Evolutionary conservation across 1,284 basidiomycete species (phyloP).

Genomic region (Athelia psychrophila): DNA sequence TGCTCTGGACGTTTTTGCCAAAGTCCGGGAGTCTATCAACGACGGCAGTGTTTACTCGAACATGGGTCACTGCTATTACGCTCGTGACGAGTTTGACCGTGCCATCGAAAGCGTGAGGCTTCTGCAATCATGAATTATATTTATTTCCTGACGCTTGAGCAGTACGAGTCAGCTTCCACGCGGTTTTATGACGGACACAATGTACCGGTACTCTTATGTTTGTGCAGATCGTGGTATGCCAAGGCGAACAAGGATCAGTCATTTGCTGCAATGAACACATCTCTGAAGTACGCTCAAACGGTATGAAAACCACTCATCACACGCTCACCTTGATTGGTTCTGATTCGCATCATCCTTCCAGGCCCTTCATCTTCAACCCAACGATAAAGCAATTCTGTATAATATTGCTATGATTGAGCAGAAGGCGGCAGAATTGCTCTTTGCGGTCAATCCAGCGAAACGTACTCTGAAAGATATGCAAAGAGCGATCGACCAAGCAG

Average conservation of each 20-base stretch:
- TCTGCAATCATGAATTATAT: conserved; percentile 1
- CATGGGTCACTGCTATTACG: conserved; percentile 93
- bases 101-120: conserved; percentile 90
- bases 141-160: conserved; percentile 1
- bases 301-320: conserved; percentile 35
- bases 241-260: conserved; percentile 88
- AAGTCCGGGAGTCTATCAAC: conserved; percentile 82
- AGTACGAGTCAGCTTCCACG: conserved; percentile 88
- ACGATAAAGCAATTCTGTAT: conserved; percentile 86
- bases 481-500: conserved; percentile 76
- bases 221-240: conserved; percentile 89
- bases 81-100: conserved; percentile 87
- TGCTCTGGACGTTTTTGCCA: conserved; percentile 83
- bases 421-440: conserved; percentile 87
- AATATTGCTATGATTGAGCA: conserved; percentile 97
- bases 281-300: conserved; percentile 76
- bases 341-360: conserved; percentile 26
- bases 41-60: conserved; percentile 91
- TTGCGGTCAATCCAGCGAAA: conserved; percentile 69
- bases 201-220: conserved; percentile 73
- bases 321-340: conserved; percentile 1
- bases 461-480: conserved; percentile 80
- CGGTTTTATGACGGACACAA: conserved; percentile 73
- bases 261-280: conserved; percentile 74
- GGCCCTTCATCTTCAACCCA: conserved; percentile 80